Evolutionary conservation across 306 rosid species (phyloP), one percentile per base, ranked within the genome.

Genomic region (Sophora flavescens): DNA sequence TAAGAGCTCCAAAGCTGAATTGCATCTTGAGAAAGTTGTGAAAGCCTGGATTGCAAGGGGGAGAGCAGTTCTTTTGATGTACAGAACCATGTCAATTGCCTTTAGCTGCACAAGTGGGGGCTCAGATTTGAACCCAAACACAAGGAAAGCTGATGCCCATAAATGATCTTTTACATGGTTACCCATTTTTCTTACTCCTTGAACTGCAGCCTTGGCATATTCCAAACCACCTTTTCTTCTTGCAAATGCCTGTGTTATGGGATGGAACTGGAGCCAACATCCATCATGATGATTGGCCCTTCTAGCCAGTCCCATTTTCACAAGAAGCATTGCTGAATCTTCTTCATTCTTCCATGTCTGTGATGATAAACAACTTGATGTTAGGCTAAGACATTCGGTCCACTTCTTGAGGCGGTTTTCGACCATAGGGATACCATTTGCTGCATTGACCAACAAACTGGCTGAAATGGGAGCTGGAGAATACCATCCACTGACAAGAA

Each of bases 131-230:
- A 89, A 93, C 11, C 98, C 98, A 6, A 93, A 93, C 8, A 93
- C 96, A 2, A 93, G 93, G 67, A 93, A 91, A 45, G 97, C 96
- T 6, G 97, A 88, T 15, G 96, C 89, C 98, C 98, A 93, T 6
- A 84, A 75, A 69, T 93, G 98, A 82, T 88, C 90, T 2, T 86
- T 87, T 6, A 76, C 78, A 80, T 67, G 74, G 72, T 78, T 87
- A 6, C 89, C 87, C 12, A 72, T 68, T 83, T 85, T 93, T 68
- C 93, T 84, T 8, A 86, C 83, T 5, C 95, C 92, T 74, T 91
- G 89, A 69, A 91, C 87, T 16, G 88, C 79, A 17, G 91, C 93
- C 69, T 86, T 84, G 17, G 96, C 92, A 67, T 84, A 92, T 51
- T 74, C 85, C 52, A 91, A 85, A 53, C 93, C 91, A n/a, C 90